Base-by-base conservation (phyloP, 768 basidiomycete species). In the Naganishia kalamii region DNA sequence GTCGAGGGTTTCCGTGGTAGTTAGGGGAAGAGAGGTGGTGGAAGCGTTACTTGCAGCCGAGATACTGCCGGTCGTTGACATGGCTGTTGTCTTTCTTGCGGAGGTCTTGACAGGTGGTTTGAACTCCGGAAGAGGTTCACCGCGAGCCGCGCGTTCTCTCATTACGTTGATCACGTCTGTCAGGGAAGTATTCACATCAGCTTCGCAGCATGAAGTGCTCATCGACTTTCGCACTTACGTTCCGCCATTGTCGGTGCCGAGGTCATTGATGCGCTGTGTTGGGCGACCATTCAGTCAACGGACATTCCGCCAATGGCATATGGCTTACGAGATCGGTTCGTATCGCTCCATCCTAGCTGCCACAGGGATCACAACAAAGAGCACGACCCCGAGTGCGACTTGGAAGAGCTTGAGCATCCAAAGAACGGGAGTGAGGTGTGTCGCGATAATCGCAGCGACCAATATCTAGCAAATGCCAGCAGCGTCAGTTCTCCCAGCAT, bases 281-380 rank as follows among this genome's bases (percentile, higher is more conserved):
- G 32, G 10, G 6, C 23, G 23, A 43, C 3, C 27, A 46, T 35
- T 27, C 47, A 35, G 48, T 25, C 15, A 23, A 33, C 4, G 7
- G 27, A 29, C 17, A 35, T 19, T 10, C 3, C 3, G 23, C 17
- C 27, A 23, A 35, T 4, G n/a, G 8, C 21, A 37, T 2, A 19
- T 8, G 1, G 51, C 63, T 5, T 21, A 64, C 32, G 69, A 60
- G 37, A 65, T 60, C 0, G 66, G 69, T 47, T 70, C 69, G 35
- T 70, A 70, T 13, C 59, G 54, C 27, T 67, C 63, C 54, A 68
- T 67, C 23, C 67, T 61, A 1, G 67, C 67, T 2, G 67, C 63
- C 21, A 68, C n/a, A 10, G 69, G 69, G 21, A 70, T 63, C 15
- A 70, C 63, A 15, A 68, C 40, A 30, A 70, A 68, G 12, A 61